Conservation (phyloP, 2,329 filamentous ascomycete genomes). For the Phoma sp. region DNA sequence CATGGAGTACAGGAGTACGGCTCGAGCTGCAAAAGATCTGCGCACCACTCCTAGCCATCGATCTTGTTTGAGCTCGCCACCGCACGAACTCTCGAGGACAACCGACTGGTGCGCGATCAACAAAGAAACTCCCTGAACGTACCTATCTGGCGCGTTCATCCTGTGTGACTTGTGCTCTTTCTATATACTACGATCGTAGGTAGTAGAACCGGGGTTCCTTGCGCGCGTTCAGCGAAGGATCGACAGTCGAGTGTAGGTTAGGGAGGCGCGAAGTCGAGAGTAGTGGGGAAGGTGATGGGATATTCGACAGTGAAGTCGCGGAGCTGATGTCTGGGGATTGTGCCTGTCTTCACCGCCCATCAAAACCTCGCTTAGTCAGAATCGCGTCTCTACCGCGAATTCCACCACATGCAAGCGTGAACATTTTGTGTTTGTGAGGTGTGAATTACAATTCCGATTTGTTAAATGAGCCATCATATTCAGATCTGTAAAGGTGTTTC, state of each 20-base stretch:
- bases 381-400: not conserved
- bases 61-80: not conserved
- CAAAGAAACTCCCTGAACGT: constrained; percentile 12
- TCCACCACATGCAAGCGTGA: not conserved
- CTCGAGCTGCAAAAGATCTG: not conserved
- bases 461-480: no score
- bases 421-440: not conserved
- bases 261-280: not conserved
- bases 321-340: constrained; percentile 13
- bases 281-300: not conserved
- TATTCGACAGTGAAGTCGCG: constrained; percentile 3
- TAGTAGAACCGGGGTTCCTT: constrained; percentile 1
- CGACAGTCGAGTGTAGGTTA: not conserved
- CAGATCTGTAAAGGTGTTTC: no score
- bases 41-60: not conserved
- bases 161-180: constrained; percentile 19
- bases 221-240: not conserved
- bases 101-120: not conserved
- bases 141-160: constrained; percentile 51
- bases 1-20: not conserved
- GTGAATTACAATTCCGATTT: no score
- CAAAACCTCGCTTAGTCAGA: constrained; percentile 10
- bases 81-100: not conserved
- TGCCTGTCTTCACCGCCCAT: constrained; percentile 25
- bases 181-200: constrained; percentile 1